These are phyloP conservation scores for Phytophthora crassamura DNA, from an alignment of 352 stramenopile genomes.

Conservation along the genomic window DNA sequence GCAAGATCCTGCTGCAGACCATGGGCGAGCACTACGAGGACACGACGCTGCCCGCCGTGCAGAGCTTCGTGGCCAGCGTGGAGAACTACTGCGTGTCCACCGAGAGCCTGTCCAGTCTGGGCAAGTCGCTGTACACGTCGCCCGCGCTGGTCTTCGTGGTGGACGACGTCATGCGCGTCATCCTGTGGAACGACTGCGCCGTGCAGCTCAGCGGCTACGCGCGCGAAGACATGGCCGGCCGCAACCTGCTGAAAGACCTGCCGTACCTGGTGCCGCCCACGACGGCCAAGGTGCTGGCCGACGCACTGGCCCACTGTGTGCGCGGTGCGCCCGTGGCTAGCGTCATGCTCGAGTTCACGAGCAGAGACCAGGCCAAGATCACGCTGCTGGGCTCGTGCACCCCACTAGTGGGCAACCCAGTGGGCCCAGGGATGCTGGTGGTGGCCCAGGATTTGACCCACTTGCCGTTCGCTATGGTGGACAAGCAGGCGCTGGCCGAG, in stretches of 20 bases:
- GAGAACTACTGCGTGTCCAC: slow-evolving; percentile 80
- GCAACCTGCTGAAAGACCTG: slow-evolving; percentile 74
- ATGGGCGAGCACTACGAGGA: slow-evolving; percentile 81
- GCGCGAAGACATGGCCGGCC: slow-evolving; percentile 83
- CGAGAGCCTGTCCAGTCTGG: slow-evolving; percentile 81
- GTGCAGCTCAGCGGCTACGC: slow-evolving; percentile 78
- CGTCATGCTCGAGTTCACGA: slow-evolving; percentile 67
- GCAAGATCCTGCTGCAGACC: slow-evolving; percentile 82
- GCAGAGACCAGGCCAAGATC: slow-evolving; percentile 66
- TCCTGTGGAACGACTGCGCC: slow-evolving; percentile 86
- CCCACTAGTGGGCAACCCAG: slow-evolving; percentile 74
- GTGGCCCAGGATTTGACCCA: slow-evolving; percentile 73
- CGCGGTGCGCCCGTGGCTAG: slow-evolving; percentile 54
- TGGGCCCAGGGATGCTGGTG: slow-evolving; percentile 84
- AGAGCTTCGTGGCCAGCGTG: slow-evolving; percentile 73
- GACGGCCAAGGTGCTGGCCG: slow-evolving; percentile 56
- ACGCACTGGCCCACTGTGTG: slow-evolving; percentile 71
- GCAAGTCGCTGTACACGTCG: slow-evolving; percentile 86
- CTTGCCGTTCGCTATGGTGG: slow-evolving; percentile 48
- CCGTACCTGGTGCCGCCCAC: slow-evolving; percentile 70
- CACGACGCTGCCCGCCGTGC: slow-evolving; percentile 68
- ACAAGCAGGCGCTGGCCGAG: slow-evolving; percentile 53
- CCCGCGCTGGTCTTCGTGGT: slow-evolving; percentile 81
- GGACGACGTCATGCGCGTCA: slow-evolving; percentile 86
- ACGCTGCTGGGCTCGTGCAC: slow-evolving; percentile 76